phyloP scores from a whole-genome alignment of 2,329 filamentous ascomycete species.

The Seiridium cupressi region DNA sequence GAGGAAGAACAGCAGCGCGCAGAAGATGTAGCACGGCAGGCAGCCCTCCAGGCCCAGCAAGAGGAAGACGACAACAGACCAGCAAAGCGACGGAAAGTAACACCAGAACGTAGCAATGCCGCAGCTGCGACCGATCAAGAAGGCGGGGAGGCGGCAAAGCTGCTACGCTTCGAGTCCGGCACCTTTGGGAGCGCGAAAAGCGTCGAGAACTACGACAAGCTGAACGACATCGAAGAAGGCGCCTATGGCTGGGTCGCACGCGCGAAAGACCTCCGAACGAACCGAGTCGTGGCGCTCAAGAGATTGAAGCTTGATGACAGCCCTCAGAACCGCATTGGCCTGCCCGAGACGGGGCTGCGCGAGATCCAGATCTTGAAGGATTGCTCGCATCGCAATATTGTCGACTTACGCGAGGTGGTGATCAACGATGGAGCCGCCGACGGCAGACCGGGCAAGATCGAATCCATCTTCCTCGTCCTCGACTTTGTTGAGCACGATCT shows the following conservation, averaged over 20 bases:
- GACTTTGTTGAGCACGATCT: conserved; percentile 98
- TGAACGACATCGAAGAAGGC: conserved; percentile 97
- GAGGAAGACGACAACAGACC: conserved; percentile 38
- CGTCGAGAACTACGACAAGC: conserved; percentile 83
- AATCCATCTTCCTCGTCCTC: conserved; percentile 88
- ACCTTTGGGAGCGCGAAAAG: conserved; percentile 71
- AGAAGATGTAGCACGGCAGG: conserved; percentile 13
- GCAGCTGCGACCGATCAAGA: conserved; percentile 15
- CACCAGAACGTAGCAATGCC: conserved; percentile 36
- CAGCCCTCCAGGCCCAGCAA: conserved; percentile 28
- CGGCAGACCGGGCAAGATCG: conserved; percentile 23
- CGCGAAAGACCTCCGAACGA: conserved; percentile 70
- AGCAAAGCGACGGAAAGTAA: conserved; percentile 61
- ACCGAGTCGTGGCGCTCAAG: conserved; percentile 86
- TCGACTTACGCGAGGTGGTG: conserved; percentile 79
- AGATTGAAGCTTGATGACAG: conserved; percentile 83
- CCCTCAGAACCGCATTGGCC: conserved; percentile 59
- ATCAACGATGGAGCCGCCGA: conserved; percentile 54
- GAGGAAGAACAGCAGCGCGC: conserved; percentile 35
- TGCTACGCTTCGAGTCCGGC: conserved; percentile 70
- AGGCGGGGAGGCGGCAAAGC: conserved; percentile 36
- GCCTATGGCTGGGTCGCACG: conserved; percentile 94
- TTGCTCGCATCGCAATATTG: conserved; percentile 79
- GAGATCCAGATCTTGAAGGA: conserved; percentile 91
- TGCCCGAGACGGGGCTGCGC: conserved; percentile 87